phyloP scores from a whole-genome alignment of 768 basidiomycete species.

The Pulveroboletus ravenelii region DNA sequence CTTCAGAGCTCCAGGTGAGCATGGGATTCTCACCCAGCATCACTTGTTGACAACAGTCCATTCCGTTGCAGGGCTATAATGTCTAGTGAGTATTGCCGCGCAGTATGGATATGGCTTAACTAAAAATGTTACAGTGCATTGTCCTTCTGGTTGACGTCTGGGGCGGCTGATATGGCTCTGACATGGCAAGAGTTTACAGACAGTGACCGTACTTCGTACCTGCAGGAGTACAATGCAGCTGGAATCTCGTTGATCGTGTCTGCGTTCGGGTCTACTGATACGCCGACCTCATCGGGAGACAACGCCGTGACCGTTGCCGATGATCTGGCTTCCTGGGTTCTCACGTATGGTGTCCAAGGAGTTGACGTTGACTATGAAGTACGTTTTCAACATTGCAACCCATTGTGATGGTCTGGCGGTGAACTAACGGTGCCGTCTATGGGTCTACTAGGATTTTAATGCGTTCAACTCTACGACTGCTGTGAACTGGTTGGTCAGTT shows the following conservation, averaged over 20 bases:
- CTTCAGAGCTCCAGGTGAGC: slow-evolving; percentile 40
- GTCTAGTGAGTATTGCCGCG: slow-evolving; percentile 24
- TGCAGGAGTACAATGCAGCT: slow-evolving; percentile 46
- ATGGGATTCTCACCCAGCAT: background rate
- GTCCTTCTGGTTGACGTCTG: slow-evolving; percentile 38
- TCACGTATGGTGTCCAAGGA: slow-evolving; percentile 43
- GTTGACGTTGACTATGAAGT: slow-evolving; percentile 53
- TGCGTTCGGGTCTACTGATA: slow-evolving; percentile 40
- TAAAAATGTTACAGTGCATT: slow-evolving; percentile 25
- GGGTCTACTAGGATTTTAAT: slow-evolving; percentile 46
- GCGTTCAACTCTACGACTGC: slow-evolving; percentile 44
- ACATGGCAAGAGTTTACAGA: slow-evolving; percentile 39
- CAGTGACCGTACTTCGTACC: slow-evolving; percentile 37
- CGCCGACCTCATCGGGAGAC: slow-evolving; percentile 38
- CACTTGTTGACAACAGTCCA: background rate
- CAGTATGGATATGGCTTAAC: background rate
- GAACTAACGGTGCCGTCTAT: background rate
- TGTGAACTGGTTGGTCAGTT: slow-evolving; percentile 38
- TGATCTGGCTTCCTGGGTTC: slow-evolving; percentile 43
- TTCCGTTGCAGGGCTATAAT: slow-evolving; percentile 27
- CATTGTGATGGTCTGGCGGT: background rate
- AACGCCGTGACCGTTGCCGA: slow-evolving; percentile 37
- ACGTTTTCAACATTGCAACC: background rate
- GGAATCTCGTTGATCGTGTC: slow-evolving; percentile 58
- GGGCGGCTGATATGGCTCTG: slow-evolving; percentile 41